Evolutionary conservation across 352 stramenopile species (phyloP), one percentile per base, ranked within the genome.

Genomic region (Pythium brachiatum): DNA sequence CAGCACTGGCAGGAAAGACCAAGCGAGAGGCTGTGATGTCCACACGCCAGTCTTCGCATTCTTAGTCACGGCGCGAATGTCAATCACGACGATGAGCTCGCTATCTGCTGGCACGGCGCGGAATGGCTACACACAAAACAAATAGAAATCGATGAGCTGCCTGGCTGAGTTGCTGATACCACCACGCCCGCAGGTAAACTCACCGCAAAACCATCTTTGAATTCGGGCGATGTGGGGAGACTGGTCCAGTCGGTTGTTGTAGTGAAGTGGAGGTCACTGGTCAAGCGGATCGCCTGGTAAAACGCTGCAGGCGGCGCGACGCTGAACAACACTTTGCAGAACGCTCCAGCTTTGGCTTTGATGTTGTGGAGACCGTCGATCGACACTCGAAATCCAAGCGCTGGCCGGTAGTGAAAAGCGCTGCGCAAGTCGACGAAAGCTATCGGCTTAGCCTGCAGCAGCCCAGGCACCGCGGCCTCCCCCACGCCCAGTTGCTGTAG

Each of bases 281-380:
- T 86, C 32, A 89, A 61, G 15, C 70, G 73, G 44, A 83, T 77
- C 11, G 69, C 21, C 51, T 88, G 80, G 50, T 93, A 91, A 25
- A 91, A 89, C 3, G 75, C 71, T 3, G 73, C 80, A 26, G 80
- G 82, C 7, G 84, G 84, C 12, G 66, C 69, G 7, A 81, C 52
- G 36, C 80, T 85, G 31, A 69, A 81, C 0, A 91, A 46, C 9
- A 90, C 74, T 69, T 79, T 83, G 52, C 80, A 90, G 51, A 89
- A 77, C 1, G 38, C 31, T 0, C 53, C 69, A 18, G 69, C 32
- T 32, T 87, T 89, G 31, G 64, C n/a, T 58, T 83, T 88, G 11
- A 88, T 57, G 50, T 90, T 89, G 60, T 88, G 66, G n/a, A 90
- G 53, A 7, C 78, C 73, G 47, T 93, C 84, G 16, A 93, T 52